Evolutionary conservation across 2,329 filamentous ascomycete species (phyloP).

Genomic region (Trichoderma sp.): DNA sequence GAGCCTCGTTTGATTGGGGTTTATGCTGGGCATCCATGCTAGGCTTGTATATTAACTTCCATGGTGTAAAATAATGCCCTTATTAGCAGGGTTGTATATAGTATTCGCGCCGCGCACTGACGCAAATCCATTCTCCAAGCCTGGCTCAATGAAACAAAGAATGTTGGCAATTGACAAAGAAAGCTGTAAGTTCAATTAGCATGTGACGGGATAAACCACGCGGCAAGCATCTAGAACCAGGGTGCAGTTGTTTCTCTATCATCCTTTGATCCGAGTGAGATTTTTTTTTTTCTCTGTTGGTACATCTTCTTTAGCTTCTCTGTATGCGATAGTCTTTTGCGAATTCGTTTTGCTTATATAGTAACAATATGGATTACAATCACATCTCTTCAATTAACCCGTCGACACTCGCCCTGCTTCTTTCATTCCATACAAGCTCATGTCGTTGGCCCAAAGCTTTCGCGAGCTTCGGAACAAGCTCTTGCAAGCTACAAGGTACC

Average conservation of each 20-base stretch:
- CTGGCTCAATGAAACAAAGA: not conserved
- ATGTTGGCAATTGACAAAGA: not conserved
- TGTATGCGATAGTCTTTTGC: not conserved
- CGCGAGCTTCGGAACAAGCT: not conserved
- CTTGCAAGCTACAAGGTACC: not conserved
- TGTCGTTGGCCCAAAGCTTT: not conserved
- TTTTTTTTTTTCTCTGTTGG: not conserved
- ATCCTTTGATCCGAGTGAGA: not conserved
- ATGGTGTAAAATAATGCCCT: constrained; percentile 7
- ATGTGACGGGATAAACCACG: not conserved
- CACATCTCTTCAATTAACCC: not conserved
- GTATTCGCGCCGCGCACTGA: not conserved
- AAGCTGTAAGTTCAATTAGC: not conserved
- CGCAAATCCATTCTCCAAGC: not conserved
- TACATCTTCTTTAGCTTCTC: not conserved
- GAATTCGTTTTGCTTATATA: not conserved
- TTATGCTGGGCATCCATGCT: constrained; percentile 4
- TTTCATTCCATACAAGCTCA: not conserved
- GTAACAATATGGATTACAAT: not conserved
- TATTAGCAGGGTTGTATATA: not conserved
- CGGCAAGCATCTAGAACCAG: not conserved
- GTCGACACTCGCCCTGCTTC: not conserved
- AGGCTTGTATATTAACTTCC: constrained; percentile 2
- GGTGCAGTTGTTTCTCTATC: not conserved
- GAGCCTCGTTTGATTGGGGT: not conserved